phyloP scores from a whole-genome alignment of 2,329 filamentous ascomycete genomes.

The Malbranchea cinnamomea region DNA sequence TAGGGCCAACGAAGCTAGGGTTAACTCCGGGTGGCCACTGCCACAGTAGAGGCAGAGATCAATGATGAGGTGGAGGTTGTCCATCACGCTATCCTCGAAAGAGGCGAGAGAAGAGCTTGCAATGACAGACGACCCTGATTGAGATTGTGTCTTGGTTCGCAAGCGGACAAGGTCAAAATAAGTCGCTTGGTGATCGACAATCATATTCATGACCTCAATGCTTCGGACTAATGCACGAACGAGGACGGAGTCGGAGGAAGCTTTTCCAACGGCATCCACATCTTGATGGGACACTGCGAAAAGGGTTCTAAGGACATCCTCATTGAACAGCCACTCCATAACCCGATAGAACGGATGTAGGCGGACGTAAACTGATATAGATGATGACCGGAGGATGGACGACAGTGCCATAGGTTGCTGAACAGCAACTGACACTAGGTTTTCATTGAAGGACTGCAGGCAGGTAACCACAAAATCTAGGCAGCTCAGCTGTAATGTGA shows the following conservation, averaged over 20 bases:
- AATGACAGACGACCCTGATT: constrained; percentile 45
- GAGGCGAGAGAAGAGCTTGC: constrained; percentile 66
- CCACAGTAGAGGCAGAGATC: constrained; percentile 78
- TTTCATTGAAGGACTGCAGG: constrained; percentile 80
- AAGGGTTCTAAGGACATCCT: constrained; percentile 65
- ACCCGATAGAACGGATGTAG: constrained; percentile 86
- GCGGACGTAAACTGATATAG: constrained; percentile 63
- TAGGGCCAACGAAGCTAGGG: constrained; percentile 64
- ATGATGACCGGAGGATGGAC: constrained; percentile 50
- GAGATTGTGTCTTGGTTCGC: constrained; percentile 52
- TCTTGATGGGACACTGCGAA: constrained; percentile 70
- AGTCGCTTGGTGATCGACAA: constrained; percentile 77
- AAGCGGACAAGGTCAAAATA: constrained; percentile 82
- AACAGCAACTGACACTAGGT: constrained; percentile 73
- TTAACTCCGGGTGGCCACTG: constrained; percentile 65
- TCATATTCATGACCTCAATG: constrained; percentile 70
- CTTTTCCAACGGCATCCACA: constrained; percentile 53
- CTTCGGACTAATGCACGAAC: constrained; percentile 63
- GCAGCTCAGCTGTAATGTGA: constrained; percentile 63
- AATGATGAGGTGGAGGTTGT: constrained; percentile 62
- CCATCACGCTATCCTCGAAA: constrained; percentile 82
- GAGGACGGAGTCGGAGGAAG: constrained; percentile 63
- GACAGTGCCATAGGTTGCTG: constrained; percentile 64
- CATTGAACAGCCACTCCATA: constrained; percentile 98
- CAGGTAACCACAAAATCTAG: constrained; percentile 70